Evolutionary conservation across 192 early-diverging fungal species (phyloP), one percentile per base, ranked within the genome.

Genomic region (Gamsiella multidivaricata): DNA sequence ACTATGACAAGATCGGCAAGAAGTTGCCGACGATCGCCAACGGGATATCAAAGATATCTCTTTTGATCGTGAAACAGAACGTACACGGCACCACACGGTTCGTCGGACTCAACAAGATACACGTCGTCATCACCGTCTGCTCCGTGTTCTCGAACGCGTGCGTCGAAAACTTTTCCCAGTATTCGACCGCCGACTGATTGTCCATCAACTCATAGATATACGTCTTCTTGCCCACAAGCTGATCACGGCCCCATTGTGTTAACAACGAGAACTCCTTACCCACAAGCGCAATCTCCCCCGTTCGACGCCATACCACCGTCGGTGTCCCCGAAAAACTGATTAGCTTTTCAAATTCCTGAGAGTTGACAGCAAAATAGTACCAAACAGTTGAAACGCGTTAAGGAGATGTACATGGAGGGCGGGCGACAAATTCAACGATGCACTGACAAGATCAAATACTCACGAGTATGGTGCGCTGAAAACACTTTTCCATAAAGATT

Each of bases 11-110:
- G 32, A 78, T 78, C 0, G 74, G 74, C 61, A 78, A 59, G 46
- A 78, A 78, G 61, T 94, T 93, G 43, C 93, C 93, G 37, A 94
- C 88, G 65, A 94, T 90, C 23, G 90, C 94, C 67, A 94, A 81
- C 6, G 96, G 96, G 25, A 98, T 91, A 76, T 96, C 96, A 90
- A 98, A 98, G 54, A 97, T 93, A 75, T 97, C 96, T 26, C 95
- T 82, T 78, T 96, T 97, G 85, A 98, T 97, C 4, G 96, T 97
- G 80, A 98, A 97, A 56, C 95, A 96, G 61, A 98, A 94, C 2
- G 94, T 92, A 69, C 95, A 96, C 3, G 93, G 91, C n/a, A 98
- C 93, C 12, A 86, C 76, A 12, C 84, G 65, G 39, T 91, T 87
- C 28, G 85, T 79, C 0, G 94, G 93, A n/a, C 88, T 86, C 33